Evolutionary conservation across 495 filamentous ascomycete species (phyloP).

Genomic region (Aspergillus nidulans): DNA sequence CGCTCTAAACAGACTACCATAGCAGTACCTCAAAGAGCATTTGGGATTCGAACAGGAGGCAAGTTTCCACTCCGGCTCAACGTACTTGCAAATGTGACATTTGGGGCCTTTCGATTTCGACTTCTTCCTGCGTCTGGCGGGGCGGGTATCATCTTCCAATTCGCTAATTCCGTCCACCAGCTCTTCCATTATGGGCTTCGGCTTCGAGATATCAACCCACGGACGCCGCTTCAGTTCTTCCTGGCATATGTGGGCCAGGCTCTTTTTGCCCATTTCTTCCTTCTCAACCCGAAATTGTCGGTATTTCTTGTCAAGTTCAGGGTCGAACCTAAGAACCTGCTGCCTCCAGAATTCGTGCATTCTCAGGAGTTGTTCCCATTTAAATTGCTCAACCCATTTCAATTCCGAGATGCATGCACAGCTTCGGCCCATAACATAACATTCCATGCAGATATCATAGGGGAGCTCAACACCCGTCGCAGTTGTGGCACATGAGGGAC

Average conservation of each 20-base stretch:
- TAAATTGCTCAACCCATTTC: conserved; percentile 89
- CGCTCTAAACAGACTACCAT: conserved; percentile 79
- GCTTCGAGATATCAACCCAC: conserved; percentile 53
- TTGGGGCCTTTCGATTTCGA: conserved; percentile 32
- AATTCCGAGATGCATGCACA: conserved; percentile 81
- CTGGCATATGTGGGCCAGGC: conserved; percentile 85
- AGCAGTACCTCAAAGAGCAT: conserved; percentile 76
- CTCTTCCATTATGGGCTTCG: conserved; percentile 29
- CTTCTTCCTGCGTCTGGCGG: conserved; percentile 49
- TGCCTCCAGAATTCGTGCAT: conserved; percentile 79
- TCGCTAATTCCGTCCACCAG: conserved; percentile 14
- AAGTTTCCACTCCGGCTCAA: conserved; percentile 75
- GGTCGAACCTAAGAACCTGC: conserved; percentile 65
- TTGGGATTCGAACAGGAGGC: conserved; percentile 58
- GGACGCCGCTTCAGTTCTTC: conserved; percentile 74
- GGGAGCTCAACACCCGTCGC: conserved; percentile 56
- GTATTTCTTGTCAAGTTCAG: conserved; percentile 54
- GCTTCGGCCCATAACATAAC: conserved; percentile 88
- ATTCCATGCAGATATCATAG: conserved; percentile 97
- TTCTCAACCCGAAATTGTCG: conserved; percentile 61
- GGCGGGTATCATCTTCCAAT: conserved; percentile 27
- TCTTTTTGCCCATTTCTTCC: conserved; percentile 59
- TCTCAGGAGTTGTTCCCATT: conserved; percentile 70
- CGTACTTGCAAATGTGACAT: conserved; percentile 78
- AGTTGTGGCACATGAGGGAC: conserved; percentile 61